Evolutionary conservation across 148 eudicot species (phyloP).

Genomic region (Gaultheria prostrata): DNA sequence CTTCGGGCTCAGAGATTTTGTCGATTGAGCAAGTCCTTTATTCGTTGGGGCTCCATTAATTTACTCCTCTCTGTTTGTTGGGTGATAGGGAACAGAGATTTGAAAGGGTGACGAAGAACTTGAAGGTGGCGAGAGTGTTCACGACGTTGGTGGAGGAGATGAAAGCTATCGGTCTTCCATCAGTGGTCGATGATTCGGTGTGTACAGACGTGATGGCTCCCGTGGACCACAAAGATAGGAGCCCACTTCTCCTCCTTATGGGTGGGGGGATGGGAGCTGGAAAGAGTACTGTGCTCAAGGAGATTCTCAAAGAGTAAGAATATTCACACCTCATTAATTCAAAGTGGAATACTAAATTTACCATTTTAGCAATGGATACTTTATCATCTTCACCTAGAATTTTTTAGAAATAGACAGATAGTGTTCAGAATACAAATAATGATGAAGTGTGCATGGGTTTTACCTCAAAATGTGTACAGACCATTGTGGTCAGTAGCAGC

Average conservation of each 20-base stretch:
- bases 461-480: slow-evolving; percentile 42
- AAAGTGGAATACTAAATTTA: not conserved
- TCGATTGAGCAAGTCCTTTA: not conserved
- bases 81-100: slow-evolving; percentile 81
- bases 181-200: slow-evolving; percentile 65
- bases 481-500: slow-evolving; percentile 98
- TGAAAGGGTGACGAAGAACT: slow-evolving; percentile 82
- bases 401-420: not conserved
- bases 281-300: slow-evolving; percentile 97
- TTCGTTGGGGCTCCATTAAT: not conserved
- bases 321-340: not conserved
- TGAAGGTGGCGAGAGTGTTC: slow-evolving; percentile 93
- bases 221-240: slow-evolving; percentile 82
- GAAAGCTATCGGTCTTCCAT: slow-evolving; percentile 82
- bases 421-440: not conserved
- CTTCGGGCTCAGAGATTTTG: not conserved
- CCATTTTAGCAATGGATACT: not conserved
- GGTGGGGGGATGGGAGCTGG: slow-evolving; percentile 99
- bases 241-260: slow-evolving; percentile 96
- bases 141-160: slow-evolving; percentile 89
- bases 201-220: slow-evolving; percentile 99
- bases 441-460: not conserved
- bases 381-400: not conserved
- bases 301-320: slow-evolving; percentile 92
- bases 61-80: not conserved